These are phyloP conservation scores for Erythrophleum ivorense DNA, from an alignment of 331 rosid genomes.

Conservation along the genomic window DNA sequence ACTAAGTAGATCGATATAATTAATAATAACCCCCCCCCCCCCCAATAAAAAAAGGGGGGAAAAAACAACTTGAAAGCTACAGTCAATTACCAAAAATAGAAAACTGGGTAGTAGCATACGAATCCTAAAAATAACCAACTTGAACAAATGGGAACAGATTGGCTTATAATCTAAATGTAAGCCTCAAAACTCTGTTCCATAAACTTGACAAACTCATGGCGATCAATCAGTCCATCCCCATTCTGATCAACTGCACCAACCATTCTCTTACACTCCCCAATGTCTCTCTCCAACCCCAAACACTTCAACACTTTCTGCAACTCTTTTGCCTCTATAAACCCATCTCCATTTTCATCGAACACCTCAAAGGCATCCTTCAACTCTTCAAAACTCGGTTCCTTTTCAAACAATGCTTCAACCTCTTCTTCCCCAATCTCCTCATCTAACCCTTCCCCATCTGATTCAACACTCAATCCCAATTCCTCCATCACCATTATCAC, in stretches of 20 bases:
- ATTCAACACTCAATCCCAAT: conserved; percentile 40
- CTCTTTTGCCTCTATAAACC: conserved; percentile 57
- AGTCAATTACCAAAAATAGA: too few species aligned
- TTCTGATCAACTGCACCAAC: conserved; percentile 46
- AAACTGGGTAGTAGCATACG: too few species aligned
- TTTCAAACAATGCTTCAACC: conserved; percentile 44
- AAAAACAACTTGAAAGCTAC: too few species aligned
- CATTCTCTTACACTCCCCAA: conserved; percentile 47
- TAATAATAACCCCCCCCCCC: too few species aligned
- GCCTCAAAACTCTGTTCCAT: conserved; percentile 38
- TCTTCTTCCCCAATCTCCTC: conserved; percentile 38
- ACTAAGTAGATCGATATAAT: too few species aligned
- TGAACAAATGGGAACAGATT: neutral
- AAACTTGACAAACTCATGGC: conserved; percentile 47
- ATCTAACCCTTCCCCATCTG: conserved; percentile 6
- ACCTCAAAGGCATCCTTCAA: conserved; percentile 55
- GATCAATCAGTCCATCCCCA: conserved; percentile 56
- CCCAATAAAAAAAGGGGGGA: too few species aligned
- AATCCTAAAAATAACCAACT: too few species aligned
- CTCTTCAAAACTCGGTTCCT: conserved; percentile 52
- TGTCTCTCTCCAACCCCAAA: conserved; percentile 47
- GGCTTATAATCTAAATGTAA: neutral
- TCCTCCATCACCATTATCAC: conserved; percentile 49
- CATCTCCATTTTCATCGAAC: conserved; percentile 61
- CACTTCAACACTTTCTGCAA: conserved; percentile 44